Base-by-base conservation (phyloP, 1,139 yeast genomes). In the Magnusiomyces sp. region DNA sequence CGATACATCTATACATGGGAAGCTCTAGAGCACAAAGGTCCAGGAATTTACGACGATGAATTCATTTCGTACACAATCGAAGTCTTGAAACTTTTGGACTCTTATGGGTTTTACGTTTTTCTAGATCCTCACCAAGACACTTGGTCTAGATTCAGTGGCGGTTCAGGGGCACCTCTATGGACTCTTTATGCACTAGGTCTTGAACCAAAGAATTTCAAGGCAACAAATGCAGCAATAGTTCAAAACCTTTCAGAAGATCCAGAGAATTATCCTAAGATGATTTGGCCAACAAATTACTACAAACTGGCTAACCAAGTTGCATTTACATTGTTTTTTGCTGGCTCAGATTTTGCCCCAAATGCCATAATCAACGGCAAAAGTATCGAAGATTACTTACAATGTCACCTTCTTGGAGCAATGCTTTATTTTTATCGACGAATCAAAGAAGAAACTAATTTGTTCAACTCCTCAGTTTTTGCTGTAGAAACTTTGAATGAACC, bases 131-230 rank as follows among this genome's bases (percentile, higher is more conserved):
- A 90, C 63, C 97, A 90, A 64, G 97, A 90, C 63, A 17, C 45
- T 49, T 90, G 97, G 97, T 83, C 95, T 5, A 71, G 97, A 48
- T 86, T 73, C 62, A 73, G 81, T 16, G 97, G 97, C n/a, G 97
- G 97, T 1, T 82, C 90, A 52, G 97, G 97, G 17, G 95, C 97
- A 5, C 97, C 97, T 0, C 60, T 87, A 66, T 90, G 97, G 97
- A 89, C 97, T 0, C 68, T 88, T n/a, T 83, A 85, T 60, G 94
- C 95, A n/a, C 95, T 94, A 2, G 97, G 97, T 0, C 70, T 90
- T 48, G 80, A 90, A 49, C 97, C 97, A 0, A 70, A 66, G 23
- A 67, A 77, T n/a, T 86, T 90, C 60, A 65, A 74, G 0, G 71
- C 56, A 1, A 83, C 90, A 0, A 83, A 82, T 55, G 94, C 95